These are phyloP conservation scores for Teunomyces gatunensis DNA, from an alignment of 805 yeast genomes.

Conservation along the genomic window DNA sequence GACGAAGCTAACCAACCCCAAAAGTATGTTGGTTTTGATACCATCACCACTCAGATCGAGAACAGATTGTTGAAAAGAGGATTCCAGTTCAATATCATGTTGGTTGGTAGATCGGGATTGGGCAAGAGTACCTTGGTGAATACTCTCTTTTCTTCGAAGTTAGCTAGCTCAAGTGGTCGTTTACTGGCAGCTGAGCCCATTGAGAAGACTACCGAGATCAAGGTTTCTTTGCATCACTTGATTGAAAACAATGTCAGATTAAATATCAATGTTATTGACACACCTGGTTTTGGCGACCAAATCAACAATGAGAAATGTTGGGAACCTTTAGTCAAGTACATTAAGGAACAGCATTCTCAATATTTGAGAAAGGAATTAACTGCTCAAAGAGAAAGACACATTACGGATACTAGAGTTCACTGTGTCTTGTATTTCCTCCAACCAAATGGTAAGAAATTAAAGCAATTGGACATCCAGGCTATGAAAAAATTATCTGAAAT, in stretches of 20 bases:
- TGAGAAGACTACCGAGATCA: slow-evolving; percentile 83
- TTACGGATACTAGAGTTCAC: slow-evolving; percentile 89
- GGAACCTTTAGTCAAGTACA: slow-evolving; percentile 93
- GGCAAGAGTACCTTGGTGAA: slow-evolving; percentile 93
- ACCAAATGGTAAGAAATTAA: slow-evolving; percentile 85
- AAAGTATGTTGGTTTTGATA: slow-evolving; percentile 92
- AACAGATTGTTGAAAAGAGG: slow-evolving; percentile 88
- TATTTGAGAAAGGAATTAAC: slow-evolving; percentile 91
- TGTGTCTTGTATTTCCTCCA: slow-evolving; percentile 87
- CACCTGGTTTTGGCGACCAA: slow-evolving; percentile 98
- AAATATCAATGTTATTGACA: slow-evolving; percentile 85
- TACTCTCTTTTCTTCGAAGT: slow-evolving; percentile 81
- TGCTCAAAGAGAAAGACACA: slow-evolving; percentile 82
- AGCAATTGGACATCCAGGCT: slow-evolving; percentile 77
- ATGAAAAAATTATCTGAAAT: slow-evolving; percentile 83
- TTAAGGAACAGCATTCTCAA: slow-evolving; percentile 91
- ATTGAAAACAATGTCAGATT: slow-evolving; percentile 85
- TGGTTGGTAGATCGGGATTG: slow-evolving; percentile 86
- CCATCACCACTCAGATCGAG: slow-evolving; percentile 94
- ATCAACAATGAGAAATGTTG: slow-evolving; percentile 93
- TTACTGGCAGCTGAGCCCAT: slow-evolving; percentile 65
- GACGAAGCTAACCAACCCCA: slow-evolving; percentile 48
- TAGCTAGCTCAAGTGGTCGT: slow-evolving; percentile 74
- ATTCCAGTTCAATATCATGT: slow-evolving; percentile 90
- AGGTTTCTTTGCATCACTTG: slow-evolving; percentile 64